phyloP scores from a whole-genome alignment of 2,329 filamentous ascomycete genomes.

The Shiraia bambusicola region DNA sequence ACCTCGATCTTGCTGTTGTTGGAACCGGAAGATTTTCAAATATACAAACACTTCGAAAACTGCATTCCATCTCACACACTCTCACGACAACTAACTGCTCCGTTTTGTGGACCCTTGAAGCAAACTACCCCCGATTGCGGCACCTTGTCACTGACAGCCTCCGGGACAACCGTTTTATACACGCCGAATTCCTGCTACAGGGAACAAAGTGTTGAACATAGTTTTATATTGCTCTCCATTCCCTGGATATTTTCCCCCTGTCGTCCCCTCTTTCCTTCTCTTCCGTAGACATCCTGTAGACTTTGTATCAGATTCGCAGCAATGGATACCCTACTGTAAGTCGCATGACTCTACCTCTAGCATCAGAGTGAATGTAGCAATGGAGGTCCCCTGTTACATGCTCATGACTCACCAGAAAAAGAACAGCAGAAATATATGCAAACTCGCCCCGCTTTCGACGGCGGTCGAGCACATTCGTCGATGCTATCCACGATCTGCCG shows the following conservation, averaged over 20 bases:
- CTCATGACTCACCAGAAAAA: slow-evolving; percentile 43
- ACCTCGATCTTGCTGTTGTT: slow-evolving; percentile 21
- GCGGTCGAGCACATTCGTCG: slow-evolving; percentile 93
- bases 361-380: slow-evolving; percentile 9
- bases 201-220: background rate
- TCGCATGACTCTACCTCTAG: slow-evolving; percentile 30
- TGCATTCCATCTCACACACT: slow-evolving; percentile 11
- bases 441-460: slow-evolving; percentile 88
- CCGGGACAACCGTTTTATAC: slow-evolving; percentile 24
- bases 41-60: slow-evolving; percentile 5
- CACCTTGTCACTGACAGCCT: slow-evolving; percentile 22
- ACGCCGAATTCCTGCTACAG: slow-evolving; percentile 16
- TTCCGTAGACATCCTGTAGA: slow-evolving; percentile 2
- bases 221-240: slow-evolving; percentile 5
- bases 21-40: background rate
- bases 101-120: slow-evolving; percentile 7
- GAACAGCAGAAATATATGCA: slow-evolving; percentile 87
- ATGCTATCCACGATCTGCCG: slow-evolving; percentile 91
- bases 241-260: slow-evolving; percentile 7
- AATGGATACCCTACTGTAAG: slow-evolving; percentile 66
- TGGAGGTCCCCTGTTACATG: slow-evolving; percentile 1
- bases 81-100: slow-evolving; percentile 12
- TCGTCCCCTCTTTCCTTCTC: slow-evolving; percentile 7
- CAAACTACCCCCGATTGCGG: slow-evolving; percentile 13
- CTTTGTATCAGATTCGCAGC: slow-evolving; percentile 13